Evolutionary conservation across 1,284 basidiomycete species (phyloP).

Genomic region (Cryptococcus amylolentus): DNA sequence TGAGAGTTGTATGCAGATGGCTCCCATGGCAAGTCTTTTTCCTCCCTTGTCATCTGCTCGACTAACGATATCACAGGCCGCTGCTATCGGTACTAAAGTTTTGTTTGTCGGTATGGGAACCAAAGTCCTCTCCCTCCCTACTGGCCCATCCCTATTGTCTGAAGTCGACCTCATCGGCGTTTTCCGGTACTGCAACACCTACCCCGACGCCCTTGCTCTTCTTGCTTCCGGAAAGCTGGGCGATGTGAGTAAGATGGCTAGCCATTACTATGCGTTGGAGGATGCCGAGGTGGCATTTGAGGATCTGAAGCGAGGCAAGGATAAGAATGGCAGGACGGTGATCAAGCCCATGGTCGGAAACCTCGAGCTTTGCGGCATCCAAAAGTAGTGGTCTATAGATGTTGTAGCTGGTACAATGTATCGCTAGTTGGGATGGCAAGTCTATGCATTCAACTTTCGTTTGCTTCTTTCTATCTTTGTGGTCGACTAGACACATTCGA

Average conservation of each 20-base stretch:
- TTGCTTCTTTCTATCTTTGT: background rate
- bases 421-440: background rate
- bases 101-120: slow-evolving; percentile 95
- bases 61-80: slow-evolving; percentile 56
- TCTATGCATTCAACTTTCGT: background rate
- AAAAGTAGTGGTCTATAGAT: background rate
- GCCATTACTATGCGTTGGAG: slow-evolving; percentile 68
- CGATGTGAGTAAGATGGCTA: slow-evolving; percentile 71
- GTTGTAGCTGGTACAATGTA: no score
- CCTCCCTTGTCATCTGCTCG: background rate
- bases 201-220: slow-evolving; percentile 74
- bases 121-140: slow-evolving; percentile 73
- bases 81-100: slow-evolving; percentile 77
- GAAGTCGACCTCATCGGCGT: slow-evolving; percentile 92
- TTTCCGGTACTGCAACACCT: slow-evolving; percentile 74
- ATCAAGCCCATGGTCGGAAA: slow-evolving; percentile 74
- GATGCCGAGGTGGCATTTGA: slow-evolving; percentile 72
- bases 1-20: slow-evolving; percentile 82
- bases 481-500: background rate
- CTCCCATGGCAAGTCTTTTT: slow-evolving; percentile 63
- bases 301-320: slow-evolving; percentile 67
- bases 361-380: slow-evolving; percentile 9
- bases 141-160: slow-evolving; percentile 73
- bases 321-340: slow-evolving; percentile 72
- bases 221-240: slow-evolving; percentile 62